Evolutionary conservation across 2,329 filamentous ascomycete species (phyloP), one percentile per base, ranked within the genome.

Genomic region (Exophiala viscosa): DNA sequence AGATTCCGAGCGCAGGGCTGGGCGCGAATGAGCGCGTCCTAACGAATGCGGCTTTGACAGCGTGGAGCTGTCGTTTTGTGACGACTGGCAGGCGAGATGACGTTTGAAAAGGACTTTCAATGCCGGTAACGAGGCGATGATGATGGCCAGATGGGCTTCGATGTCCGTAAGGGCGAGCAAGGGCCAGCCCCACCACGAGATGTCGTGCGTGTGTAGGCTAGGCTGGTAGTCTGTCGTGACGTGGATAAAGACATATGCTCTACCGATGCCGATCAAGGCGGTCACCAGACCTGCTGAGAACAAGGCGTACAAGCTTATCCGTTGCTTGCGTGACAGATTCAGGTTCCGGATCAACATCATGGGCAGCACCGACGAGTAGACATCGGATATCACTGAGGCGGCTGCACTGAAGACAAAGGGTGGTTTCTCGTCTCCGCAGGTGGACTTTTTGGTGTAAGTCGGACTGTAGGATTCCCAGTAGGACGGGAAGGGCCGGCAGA

Each of bases 271-370:
- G 15, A 49, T 50, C 10, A 42, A 48, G 18, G 50, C 57, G n/a
- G 50, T 56, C n/a, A 59, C 13, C n/a, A 59, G 39, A 5, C 57
- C 57, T 11, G 48, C 50, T n/a, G 54, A 56, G 42, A 57, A 59
- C 13, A 59, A 39, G 10, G 38, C 36, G 17, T 52, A 57, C 18
- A 55, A 20, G 44, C 54, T 38, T 10, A 57, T 18, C 31, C 54
- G 44, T 17, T 55, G 54, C 36, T 33, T 40, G 28, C 31, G 32
- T 32, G 54, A 42, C 33, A 57, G 33, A 3, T 52, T 45, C 18
- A 59, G 50, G 9, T 39, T 50, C 11, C 48, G 40, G 17, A 47
- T 47, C 17, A 52, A 42, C 17, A 54, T 18, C 51, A 59, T 56
- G n/a, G 57, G 57, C 34, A 59, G 17, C 13, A 57, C 36, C 11